Evolutionary conservation across 1,284 basidiomycete species (phyloP), one percentile per base, ranked within the genome.

Genomic region (Serendipita sp.): DNA sequence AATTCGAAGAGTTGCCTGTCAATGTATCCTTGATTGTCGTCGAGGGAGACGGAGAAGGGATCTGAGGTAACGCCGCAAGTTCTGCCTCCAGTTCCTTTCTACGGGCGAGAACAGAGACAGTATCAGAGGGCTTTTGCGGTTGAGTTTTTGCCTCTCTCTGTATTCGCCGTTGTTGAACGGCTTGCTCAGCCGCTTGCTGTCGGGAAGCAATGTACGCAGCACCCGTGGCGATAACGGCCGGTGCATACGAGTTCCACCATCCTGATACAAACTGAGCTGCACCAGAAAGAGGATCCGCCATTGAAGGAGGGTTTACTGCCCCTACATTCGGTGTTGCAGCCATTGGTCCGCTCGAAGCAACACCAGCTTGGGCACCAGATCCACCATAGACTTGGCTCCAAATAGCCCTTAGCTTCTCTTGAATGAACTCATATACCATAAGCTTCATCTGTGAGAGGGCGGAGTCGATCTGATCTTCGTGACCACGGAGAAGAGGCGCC

Each of bases 401-500:
- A 2, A 87, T 66, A 3, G 77, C 76, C 63, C 82, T 77, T 22
- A 85, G 69, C 13, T 81, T 78, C 58, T 80, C 78, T 68, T 87
- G 85, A n/a, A 89, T 61, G 69, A 84, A 88, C 15, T 76, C 71
- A 71, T 83, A 87, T 29, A 80, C 73, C 60, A 77, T 76, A n/a
- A 74, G 75, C 69, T 84, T 82, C 68, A 82, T 72, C 65, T 80
- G 78, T 17, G 83, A 82, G 60, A 92, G 77, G 0, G 82, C 76
- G n/a, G 79, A 78, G 71, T 93, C 91, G 71, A 94, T 93, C 69
- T 88, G 82, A 3, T 75, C 69, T 74, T 93, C 91, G 71, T 93
- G 87, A 8, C 77, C 71, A 64, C 79, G 78, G 69, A 94, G 82
- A 76, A 91, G 87, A 0, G 91, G 91, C 60, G 84, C 81, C 12